Conservation (phyloP, 2,329 filamentous ascomycete genomes). For the Alternaria hordeiaustralica region DNA sequence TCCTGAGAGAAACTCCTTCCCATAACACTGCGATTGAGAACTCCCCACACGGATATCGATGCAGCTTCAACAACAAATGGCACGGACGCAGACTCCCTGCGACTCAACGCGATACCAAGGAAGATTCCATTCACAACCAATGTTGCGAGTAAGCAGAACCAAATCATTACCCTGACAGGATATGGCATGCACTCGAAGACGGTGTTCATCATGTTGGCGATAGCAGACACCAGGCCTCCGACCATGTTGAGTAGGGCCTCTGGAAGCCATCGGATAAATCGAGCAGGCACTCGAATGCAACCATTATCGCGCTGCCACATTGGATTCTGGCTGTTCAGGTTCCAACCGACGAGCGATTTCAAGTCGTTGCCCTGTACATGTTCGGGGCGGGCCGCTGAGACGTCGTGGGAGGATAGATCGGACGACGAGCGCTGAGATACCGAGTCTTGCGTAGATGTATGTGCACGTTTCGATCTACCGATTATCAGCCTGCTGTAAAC, state of each 20-base stretch:
- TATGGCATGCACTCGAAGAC: neutral
- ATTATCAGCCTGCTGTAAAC: neutral
- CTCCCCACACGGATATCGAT: neutral
- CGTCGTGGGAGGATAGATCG: neutral
- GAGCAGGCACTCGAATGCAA: neutral
- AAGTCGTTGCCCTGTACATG: neutral
- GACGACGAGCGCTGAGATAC: neutral
- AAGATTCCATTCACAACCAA: fast-evolving
- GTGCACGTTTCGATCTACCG: neutral
- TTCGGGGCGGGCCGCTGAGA: neutral
- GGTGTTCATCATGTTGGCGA: neutral
- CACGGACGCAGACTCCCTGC: neutral
- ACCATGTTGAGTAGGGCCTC: no score
- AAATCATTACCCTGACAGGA: neutral
- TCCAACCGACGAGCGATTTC: neutral
- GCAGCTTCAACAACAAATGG: neutral
- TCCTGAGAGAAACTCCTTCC: no score
- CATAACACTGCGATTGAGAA: neutral
- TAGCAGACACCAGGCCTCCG: neutral
- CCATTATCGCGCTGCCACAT: neutral
- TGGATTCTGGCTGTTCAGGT: neutral
- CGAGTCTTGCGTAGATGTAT: neutral
- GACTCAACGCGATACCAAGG: neutral
- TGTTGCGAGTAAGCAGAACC: neutral
- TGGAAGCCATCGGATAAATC: neutral